Evolutionary conservation across 108 stramenopile species (phyloP).

Genomic region (Hondaea fermentalgiana): DNA sequence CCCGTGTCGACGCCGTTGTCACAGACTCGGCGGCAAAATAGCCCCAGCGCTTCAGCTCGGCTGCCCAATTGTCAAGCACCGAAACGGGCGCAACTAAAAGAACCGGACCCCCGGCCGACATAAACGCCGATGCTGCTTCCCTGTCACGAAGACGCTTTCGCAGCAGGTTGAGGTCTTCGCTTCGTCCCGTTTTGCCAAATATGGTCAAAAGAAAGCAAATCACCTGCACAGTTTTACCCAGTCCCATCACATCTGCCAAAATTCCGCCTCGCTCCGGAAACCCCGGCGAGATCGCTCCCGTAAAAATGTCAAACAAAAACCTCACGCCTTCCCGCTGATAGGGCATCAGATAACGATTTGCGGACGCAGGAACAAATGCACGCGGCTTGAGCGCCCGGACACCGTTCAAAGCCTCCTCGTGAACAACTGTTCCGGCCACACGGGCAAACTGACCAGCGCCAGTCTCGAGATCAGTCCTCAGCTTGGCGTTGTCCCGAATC

Average conservation of each 20-base stretch:
- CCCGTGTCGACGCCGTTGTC: background rate
- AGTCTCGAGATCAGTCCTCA: background rate
- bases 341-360: background rate
- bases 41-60: constrained; percentile 10
- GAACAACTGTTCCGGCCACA: background rate
- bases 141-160: background rate
- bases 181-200: background rate
- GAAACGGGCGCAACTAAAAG: background rate
- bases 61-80: background rate
- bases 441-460: background rate
- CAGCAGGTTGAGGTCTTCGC: background rate
- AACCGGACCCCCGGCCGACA: background rate
- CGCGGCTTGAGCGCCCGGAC: background rate
- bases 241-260: constrained; percentile 24
- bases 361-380: background rate
- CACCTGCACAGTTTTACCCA: constrained; percentile 21
- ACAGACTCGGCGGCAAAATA: background rate
- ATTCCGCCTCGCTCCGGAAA: background rate
- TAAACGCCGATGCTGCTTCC: background rate
- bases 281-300: background rate
- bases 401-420: background rate
- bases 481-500: background rate
- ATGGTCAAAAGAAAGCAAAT: background rate
- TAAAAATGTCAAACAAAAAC: background rate
- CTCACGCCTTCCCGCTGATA: background rate